These are phyloP conservation scores for Kodamaea neixiangensis DNA, from an alignment of 805 yeast species.

Conservation along the genomic window DNA sequence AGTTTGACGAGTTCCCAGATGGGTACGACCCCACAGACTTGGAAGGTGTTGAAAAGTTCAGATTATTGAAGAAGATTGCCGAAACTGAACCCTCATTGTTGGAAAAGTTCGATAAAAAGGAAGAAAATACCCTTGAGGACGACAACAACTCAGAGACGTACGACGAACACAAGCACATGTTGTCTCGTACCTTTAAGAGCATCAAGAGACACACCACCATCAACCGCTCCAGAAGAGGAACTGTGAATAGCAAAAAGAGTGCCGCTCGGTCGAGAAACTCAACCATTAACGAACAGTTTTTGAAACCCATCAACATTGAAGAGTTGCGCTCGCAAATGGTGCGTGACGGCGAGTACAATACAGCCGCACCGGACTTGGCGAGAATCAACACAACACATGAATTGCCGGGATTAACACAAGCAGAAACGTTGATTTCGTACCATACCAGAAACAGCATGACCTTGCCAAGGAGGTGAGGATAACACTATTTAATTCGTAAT, in stretches of 20 bases:
- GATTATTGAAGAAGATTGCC: slow-evolving; percentile 33
- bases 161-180: slow-evolving; percentile 18
- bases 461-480: neutral
- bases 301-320: slow-evolving; percentile 34
- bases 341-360: slow-evolving; percentile 36
- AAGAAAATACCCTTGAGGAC: slow-evolving; percentile 14
- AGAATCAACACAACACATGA: slow-evolving; percentile 48
- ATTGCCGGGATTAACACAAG: slow-evolving; percentile 51
- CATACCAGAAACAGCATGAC: slow-evolving; percentile 42
- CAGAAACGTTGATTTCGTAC: slow-evolving; percentile 47
- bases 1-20: slow-evolving; percentile 63
- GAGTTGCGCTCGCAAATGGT: slow-evolving; percentile 42
- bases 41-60: slow-evolving; percentile 43
- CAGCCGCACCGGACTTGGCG: slow-evolving; percentile 35
- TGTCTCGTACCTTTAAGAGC: slow-evolving; percentile 31
- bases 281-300: slow-evolving; percentile 28
- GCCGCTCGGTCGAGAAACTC: slow-evolving; percentile 20
- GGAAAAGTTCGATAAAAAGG: slow-evolving; percentile 33
- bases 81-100: slow-evolving; percentile 36
- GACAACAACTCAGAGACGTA: slow-evolving; percentile 7
- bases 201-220: slow-evolving; percentile 36
- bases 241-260: slow-evolving; percentile 16
- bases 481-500: neutral
- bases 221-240: slow-evolving; percentile 24
- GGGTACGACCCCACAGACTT: slow-evolving; percentile 81